Evolutionary conservation across 305 asterid genomes (phyloP), one percentile per base, ranked within the genome.

Genomic region (Petunia hybrid): DNA sequence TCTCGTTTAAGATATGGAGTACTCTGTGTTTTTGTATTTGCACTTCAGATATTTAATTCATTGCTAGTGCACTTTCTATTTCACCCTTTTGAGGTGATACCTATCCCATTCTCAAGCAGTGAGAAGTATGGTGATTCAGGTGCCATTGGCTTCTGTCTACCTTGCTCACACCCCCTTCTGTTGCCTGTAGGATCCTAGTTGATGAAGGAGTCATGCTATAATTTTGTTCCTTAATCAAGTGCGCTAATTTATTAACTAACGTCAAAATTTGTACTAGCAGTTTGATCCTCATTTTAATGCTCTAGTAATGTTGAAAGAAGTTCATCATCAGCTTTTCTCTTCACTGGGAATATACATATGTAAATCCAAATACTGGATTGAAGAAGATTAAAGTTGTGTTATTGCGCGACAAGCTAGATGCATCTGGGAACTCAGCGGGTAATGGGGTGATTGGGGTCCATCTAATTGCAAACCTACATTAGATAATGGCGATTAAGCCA

Each of bases 71-170:
- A 43, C 40, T 51, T 73, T 13, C 63, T 51, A 13, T 38, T 73
- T 36, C 14, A 73, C 64, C 51, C 63, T 73, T 12, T 13, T 53
- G 51, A 51, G 38, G 63, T 35, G 46, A 73, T 73, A 51, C 22
- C 63, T 73, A 73, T 73, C 63, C 63, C 46, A 51, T 73, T 51
- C 63, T 73, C 78, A 73, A 73, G 63, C 62, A 35, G 78, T 48
- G 45, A 71, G 43, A 71, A 31, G 16, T 63, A 51, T 51, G 14
- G 63, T 36, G 63, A 51, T 73, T 51, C 63, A 48, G 63, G 46
- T 48, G 61, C 61, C 63, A 36, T 48, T 70, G 60, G 59, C 60
- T 22, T 70, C 60, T 46, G 10, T 51, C n/a, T n/a, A 38, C 63
- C 46, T 13, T 73, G 63, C 46, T 51, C 2, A 6, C 60, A 5